phyloP scores from a whole-genome alignment of 2,329 filamentous ascomycete genomes.

The Samsoniella hepiali region DNA sequence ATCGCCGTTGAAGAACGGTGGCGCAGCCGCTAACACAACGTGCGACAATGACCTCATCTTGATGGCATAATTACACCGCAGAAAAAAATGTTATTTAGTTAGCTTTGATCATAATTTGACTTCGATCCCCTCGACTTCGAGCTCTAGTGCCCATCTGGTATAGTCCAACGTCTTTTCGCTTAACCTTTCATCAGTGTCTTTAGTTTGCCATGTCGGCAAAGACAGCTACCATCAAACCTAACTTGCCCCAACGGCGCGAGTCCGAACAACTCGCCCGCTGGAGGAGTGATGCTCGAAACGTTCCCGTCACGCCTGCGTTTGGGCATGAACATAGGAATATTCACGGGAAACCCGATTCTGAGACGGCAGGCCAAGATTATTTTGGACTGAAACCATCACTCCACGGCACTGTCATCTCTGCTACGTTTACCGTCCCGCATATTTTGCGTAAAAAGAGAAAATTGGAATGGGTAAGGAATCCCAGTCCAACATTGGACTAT shows the following conservation, averaged over 20 bases:
- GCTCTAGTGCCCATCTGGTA: no score
- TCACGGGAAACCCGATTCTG: not conserved
- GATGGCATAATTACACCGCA: slow-evolving; percentile 6
- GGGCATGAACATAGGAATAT: not conserved
- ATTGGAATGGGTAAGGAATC: slow-evolving; percentile 56
- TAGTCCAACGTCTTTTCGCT: no score
- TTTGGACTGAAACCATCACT: slow-evolving; percentile 27
- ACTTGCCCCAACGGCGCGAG: not conserved
- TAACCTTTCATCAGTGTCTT: no score
- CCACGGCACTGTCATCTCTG: slow-evolving; percentile 63
- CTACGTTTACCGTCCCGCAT: slow-evolving; percentile 61
- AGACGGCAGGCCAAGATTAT: not conserved
- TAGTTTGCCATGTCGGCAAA: not conserved
- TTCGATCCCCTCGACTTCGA: no score
- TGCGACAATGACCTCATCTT: slow-evolving; percentile 17
- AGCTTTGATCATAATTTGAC: not conserved
- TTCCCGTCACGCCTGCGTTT: slow-evolving; percentile 16
- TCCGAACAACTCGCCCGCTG: not conserved
- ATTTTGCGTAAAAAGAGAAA: slow-evolving; percentile 55
- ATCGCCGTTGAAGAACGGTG: slow-evolving; percentile 5
- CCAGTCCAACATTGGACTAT: no score
- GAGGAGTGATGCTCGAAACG: not conserved
- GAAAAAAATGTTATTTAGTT: not conserved
- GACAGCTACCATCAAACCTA: not conserved
- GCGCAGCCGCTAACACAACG: not conserved